Percentiles rank a stretch among this genome's conserved stretches.
These are phyloP conservation scores for Trichoderma semiorbis DNA, from an alignment of 2,329 filamentous ascomycete species.

Conservation along the genomic window DNA sequence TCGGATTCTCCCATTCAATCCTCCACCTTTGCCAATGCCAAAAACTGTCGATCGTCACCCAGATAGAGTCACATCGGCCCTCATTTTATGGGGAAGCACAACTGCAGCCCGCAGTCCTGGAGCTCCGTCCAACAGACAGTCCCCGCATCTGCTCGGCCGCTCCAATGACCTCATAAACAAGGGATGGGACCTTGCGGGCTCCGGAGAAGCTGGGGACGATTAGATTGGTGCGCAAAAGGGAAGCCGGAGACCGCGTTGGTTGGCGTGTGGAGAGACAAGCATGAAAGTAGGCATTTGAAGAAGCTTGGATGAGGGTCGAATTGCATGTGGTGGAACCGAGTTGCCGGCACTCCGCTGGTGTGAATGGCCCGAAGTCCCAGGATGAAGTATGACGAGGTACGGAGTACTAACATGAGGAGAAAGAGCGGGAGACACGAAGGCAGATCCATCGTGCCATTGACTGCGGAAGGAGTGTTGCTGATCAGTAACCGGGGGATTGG, in stretches of 20 bases:
- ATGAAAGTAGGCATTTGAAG: constrained; percentile 11
- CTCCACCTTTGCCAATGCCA: neutral
- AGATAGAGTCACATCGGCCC: constrained; percentile 12
- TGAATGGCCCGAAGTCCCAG: neutral
- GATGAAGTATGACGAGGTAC: neutral
- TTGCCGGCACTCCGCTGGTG: neutral
- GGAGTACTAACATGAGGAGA: neutral
- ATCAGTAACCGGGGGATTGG: neutral
- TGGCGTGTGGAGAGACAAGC: constrained; percentile 5
- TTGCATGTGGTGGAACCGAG: neutral
- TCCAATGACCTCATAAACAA: constrained; percentile 9
- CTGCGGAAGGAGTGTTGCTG: constrained; percentile 8
- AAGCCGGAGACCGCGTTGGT: neutral
- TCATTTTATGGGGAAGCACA: constrained; percentile 7
- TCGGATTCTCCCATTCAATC: neutral
- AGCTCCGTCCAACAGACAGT: neutral
- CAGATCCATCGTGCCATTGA: constrained; percentile 7
- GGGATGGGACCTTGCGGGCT: neutral
- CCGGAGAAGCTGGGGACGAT: constrained; percentile 2
- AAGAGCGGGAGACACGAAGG: neutral
- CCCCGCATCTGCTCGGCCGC: constrained; percentile 11
- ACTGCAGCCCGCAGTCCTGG: constrained; percentile 7
- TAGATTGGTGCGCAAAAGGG: constrained; percentile 10
- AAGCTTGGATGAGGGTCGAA: constrained; percentile 6
- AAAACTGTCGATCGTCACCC: constrained; percentile 5